Evolutionary conservation across 2,329 filamentous ascomycete genomes (phyloP), one percentile per base, ranked within the genome.

Genomic region (Helotiales sp.): DNA sequence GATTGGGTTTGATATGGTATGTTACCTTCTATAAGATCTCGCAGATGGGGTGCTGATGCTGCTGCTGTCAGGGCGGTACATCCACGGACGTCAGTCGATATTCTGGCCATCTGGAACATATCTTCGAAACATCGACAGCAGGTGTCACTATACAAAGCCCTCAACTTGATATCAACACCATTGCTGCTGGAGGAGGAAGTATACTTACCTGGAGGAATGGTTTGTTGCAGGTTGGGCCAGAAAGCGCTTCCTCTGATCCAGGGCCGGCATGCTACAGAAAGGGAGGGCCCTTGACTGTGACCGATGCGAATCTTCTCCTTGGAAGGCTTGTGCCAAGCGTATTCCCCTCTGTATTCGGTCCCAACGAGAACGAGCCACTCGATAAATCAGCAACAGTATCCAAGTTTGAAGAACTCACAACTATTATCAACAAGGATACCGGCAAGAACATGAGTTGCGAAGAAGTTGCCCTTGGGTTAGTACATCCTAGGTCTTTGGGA

Each of bases 261-360:
- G 92, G 92, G 0, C 92, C 92, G 6, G 90, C 91, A 0, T 96
- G 92, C 65, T 96, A 96, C 72, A 83, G 91, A 22, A 96, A 96
- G 71, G 90, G 88, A 0, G 92, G 92, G 0, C 92, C 92, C 2
- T 79, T 93, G 3, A 93, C 92, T 0, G 91, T 96, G 19, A 96
- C 92, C 0, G 92, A 96, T 69, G 92, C 92, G 1, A 96, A 96
- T 66, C 73, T 96, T 5, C 90, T 91, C 66, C 82, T 96, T 0
- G 91, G 92, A 0, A 82, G 92, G 31, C 77, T 96, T 2, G 74
- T 96, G 1, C 92, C 93, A 0, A 90, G 93, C 60, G 95, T 93
- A 77, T 96, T 96, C 69, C 92, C 92, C 0, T 92, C 92, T 70
- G n/a, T 46, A 6, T 46, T 46, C n/a, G 42, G 42, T 12, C 42